Percentiles rank a stretch among this genome's conserved stretches.
Evolutionary conservation across 1,284 basidiomycete species (phyloP).

Genomic region (Apiotrichum mycotoxinovorans): DNA sequence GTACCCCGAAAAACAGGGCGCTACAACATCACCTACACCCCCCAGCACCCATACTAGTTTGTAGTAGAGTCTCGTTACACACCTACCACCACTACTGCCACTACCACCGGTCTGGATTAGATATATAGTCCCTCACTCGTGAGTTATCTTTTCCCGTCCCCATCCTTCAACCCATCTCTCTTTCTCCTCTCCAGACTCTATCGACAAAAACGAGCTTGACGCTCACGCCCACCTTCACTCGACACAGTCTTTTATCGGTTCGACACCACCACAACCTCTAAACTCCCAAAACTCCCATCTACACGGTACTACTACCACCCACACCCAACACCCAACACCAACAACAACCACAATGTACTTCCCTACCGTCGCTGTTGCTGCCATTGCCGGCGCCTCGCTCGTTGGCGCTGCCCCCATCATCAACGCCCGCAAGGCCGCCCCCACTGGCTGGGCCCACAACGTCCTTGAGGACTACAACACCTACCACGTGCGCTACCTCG

Average conservation of each 20-base stretch:
- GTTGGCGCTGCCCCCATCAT: constrained; percentile 52
- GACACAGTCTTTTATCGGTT: constrained; percentile 18
- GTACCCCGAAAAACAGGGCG: too few species aligned
- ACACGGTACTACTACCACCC: constrained; percentile 5
- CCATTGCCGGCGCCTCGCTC: constrained; percentile 53
- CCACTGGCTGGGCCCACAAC: constrained; percentile 32
- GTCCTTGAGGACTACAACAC: constrained; percentile 57
- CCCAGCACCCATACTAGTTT: too few species aligned
- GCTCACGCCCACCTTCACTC: constrained; percentile 14
- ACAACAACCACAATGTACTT: constrained; percentile 32
- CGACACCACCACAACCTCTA: constrained; percentile 10
- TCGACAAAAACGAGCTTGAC: constrained; percentile 12
- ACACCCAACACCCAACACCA: constrained; percentile 15
- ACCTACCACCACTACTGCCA: too few species aligned
- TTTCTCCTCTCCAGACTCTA: background rate
- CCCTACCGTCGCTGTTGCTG: constrained; percentile 54
- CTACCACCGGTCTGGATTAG: too few species aligned
- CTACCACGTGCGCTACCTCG: constrained; percentile 65
- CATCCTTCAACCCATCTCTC: background rate
- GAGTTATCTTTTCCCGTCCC: background rate
- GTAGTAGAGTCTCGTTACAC: too few species aligned
- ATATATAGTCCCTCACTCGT: background rate
- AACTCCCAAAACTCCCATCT: constrained; percentile 13
- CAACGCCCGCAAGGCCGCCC: constrained; percentile 53
- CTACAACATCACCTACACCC: too few species aligned